These are phyloP conservation scores for Hura crepitans DNA, from an alignment of 441 rosid genomes.

Conservation along the genomic window DNA sequence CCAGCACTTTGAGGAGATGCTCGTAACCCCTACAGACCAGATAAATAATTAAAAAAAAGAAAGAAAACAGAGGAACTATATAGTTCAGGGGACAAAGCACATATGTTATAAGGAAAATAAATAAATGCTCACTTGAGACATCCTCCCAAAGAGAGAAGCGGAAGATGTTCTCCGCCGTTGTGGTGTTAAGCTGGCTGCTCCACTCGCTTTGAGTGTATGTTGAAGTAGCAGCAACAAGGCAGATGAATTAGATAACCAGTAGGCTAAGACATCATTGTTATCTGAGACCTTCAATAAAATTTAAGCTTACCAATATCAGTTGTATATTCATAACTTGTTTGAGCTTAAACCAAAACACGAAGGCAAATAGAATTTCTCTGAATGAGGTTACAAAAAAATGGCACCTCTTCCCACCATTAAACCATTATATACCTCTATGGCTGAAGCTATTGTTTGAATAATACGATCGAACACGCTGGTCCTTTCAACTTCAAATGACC, in stretches of 20 bases:
- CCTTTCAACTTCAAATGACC: constrained; percentile 97
- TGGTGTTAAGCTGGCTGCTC: constrained; percentile 99
- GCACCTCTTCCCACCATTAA: too few relatives aligned
- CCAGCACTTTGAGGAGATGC: constrained; percentile 92
- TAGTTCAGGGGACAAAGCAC: constrained; percentile 23
- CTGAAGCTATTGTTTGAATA: constrained; percentile 90
- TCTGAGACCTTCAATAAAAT: too few relatives aligned
- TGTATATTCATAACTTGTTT: too few relatives aligned
- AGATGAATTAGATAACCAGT: constrained; percentile 96
- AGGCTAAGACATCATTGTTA: constrained; percentile 83
- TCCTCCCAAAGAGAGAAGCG: constrained; percentile 94
- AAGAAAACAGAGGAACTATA: too few relatives aligned
- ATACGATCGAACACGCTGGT: constrained; percentile 93
- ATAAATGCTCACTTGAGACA: constrained; percentile 64
- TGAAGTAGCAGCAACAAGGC: constrained; percentile 94
- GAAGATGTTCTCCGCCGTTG: constrained; percentile 98
- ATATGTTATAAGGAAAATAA: constrained; percentile 9
- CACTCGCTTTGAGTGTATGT: constrained; percentile 91
- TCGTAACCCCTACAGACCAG: constrained; percentile 78
- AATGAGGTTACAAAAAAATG: too few relatives aligned
- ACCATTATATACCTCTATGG: constrained; percentile 73
- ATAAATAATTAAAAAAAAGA: constrained; percentile 22
- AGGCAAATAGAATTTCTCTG: constrained; percentile 13
- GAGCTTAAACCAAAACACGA: too few relatives aligned
- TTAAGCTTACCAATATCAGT: too few relatives aligned